Conservation (phyloP, 352 stramenopile genomes). For the Phytophthora syringae region DNA sequence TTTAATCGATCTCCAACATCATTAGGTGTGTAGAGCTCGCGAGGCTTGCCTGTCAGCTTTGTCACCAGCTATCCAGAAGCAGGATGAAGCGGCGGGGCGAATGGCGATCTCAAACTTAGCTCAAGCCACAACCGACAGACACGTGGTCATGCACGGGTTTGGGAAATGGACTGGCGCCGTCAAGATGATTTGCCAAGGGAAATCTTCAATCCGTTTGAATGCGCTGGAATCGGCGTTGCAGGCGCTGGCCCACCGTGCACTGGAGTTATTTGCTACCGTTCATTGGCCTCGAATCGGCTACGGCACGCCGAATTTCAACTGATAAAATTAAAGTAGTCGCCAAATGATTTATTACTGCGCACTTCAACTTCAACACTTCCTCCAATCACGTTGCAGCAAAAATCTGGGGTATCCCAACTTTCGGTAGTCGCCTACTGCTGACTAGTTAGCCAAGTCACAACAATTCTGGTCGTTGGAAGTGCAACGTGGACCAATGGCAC, state of each 20-base stretch:
- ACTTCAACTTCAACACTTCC: background rate
- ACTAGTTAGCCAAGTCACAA: background rate
- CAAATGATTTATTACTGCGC: background rate
- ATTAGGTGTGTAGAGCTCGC: conserved; percentile 72
- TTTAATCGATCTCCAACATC: conserved; percentile 40
- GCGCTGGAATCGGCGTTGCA: conserved; percentile 58
- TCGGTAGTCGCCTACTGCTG: too few relatives aligned
- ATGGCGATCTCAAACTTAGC: conserved; percentile 76
- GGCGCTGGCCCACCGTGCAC: conserved; percentile 44
- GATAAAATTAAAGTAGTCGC: background rate
- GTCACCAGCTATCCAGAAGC: conserved; percentile 56
- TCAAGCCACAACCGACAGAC: conserved; percentile 3
- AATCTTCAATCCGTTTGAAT: conserved; percentile 74
- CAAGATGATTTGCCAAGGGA: conserved; percentile 51
- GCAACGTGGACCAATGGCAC: conserved; percentile 14
- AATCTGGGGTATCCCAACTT: background rate
- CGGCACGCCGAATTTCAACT: conserved; percentile 75
- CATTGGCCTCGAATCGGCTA: conserved; percentile 83
- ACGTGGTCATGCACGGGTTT: conserved; percentile 72
- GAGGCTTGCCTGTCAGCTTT: conserved; percentile 68
- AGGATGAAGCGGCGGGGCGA: conserved; percentile 67
- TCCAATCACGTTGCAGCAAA: background rate
- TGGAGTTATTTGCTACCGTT: conserved; percentile 51
- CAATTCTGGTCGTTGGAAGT: background rate
- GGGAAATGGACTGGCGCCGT: conserved; percentile 16